Percentiles rank a stretch among this genome's conserved stretches.
phyloP scores from a whole-genome alignment of 768 basidiomycete species.

The Lentinus tigrinus region DNA sequence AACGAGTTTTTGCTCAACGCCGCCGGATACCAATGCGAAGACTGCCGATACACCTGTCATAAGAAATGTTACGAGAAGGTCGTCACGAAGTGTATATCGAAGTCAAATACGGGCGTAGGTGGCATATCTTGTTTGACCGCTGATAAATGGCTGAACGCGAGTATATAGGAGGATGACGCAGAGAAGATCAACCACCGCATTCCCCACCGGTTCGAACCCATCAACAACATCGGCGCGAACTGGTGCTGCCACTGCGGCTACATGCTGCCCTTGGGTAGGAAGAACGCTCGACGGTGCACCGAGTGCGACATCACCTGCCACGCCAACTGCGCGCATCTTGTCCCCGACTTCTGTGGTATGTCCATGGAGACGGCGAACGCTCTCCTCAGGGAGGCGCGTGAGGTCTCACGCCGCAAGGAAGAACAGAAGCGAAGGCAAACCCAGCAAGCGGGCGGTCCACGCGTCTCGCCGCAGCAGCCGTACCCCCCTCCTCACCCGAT shows the following conservation, averaged over 20 bases:
- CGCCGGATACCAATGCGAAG: slow-evolving; percentile 98
- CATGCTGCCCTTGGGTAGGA: slow-evolving; percentile 94
- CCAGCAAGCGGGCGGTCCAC: slow-evolving; percentile 29
- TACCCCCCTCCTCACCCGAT: slow-evolving; percentile 17
- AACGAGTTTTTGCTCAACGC: slow-evolving; percentile 97
- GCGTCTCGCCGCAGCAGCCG: slow-evolving; percentile 33
- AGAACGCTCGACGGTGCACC: slow-evolving; percentile 93
- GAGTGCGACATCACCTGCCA: slow-evolving; percentile 98
- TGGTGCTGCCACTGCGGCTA: slow-evolving; percentile 99
- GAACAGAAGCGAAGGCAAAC: slow-evolving; percentile 40
- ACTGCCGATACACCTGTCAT: slow-evolving; percentile 98
- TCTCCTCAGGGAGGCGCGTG: slow-evolving; percentile 62
- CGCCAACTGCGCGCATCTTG: slow-evolving; percentile 95
- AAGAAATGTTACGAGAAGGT: slow-evolving; percentile 99
- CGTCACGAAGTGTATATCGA: slow-evolving; percentile 98
- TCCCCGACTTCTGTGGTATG: slow-evolving; percentile 99
- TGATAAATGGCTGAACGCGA: not conserved
- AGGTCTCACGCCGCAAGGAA: slow-evolving; percentile 82
- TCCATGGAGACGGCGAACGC: slow-evolving; percentile 99
- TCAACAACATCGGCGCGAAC: slow-evolving; percentile 95
- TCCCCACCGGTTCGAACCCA: slow-evolving; percentile 95
- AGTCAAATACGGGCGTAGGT: slow-evolving; percentile 90
- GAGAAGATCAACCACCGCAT: slow-evolving; percentile 99
- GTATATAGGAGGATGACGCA: slow-evolving; percentile 82
- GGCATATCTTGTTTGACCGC: not conserved